These are phyloP conservation scores for Papiliotrema nemorosa DNA, from an alignment of 1,284 basidiomycete species.

Conservation along the genomic window DNA sequence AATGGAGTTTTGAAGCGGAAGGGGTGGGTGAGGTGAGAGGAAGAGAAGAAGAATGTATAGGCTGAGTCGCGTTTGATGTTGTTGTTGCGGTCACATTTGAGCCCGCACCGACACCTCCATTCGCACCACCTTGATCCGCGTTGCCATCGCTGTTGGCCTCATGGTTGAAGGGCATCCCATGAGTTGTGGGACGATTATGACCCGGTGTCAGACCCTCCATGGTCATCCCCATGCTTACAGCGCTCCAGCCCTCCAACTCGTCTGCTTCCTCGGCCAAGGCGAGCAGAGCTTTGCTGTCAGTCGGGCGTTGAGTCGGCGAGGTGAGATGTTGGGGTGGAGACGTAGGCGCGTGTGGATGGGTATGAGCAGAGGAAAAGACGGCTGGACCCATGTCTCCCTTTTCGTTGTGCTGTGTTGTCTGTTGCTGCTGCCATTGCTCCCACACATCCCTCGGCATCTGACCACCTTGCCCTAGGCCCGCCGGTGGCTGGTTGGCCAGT, in stretches of 20 bases:
- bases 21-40: neutral
- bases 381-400: neutral
- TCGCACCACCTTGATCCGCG: too few relatives aligned
- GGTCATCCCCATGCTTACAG: conserved; percentile 30
- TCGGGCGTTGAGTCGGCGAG: conserved; percentile 32
- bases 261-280: conserved; percentile 49
- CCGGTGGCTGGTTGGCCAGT: conserved; percentile 9
- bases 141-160: too few relatives aligned
- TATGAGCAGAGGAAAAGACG: conserved; percentile 1
- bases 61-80: neutral
- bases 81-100: too few relatives aligned
- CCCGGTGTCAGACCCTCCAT: conserved; percentile 24
- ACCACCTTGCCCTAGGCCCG: neutral
- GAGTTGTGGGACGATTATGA: too few relatives aligned
- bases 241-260: conserved; percentile 46
- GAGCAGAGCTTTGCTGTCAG: conserved; percentile 46
- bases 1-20: neutral
- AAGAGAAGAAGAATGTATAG: neutral
- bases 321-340: conserved; percentile 34
- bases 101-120: too few relatives aligned
- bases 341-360: conserved; percentile 8
- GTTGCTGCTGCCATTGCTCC: too few relatives aligned
- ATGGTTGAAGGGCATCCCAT: too few relatives aligned
- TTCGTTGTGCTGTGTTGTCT: neutral
- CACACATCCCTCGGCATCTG: neutral